These are phyloP conservation scores for Xylaria sp. DNA, from an alignment of 2,329 filamentous ascomycete genomes.

Conservation along the genomic window DNA sequence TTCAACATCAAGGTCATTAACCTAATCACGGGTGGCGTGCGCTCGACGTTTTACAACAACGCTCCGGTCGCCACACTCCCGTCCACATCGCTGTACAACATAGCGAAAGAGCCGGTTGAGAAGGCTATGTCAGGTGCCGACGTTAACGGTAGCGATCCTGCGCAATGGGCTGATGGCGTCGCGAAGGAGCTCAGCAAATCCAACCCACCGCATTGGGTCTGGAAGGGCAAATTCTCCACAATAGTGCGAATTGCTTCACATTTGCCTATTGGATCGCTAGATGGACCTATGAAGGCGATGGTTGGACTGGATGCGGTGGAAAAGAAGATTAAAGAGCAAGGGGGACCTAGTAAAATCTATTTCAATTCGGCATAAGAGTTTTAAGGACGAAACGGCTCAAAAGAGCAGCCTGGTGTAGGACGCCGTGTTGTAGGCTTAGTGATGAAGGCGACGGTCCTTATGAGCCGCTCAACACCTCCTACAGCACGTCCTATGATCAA, in stretches of 20 bases:
- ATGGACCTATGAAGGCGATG: constrained; percentile 8
- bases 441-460: constrained; percentile 46
- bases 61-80: constrained; percentile 4
- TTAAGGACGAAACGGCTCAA: not conserved
- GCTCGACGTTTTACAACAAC: constrained; percentile 42
- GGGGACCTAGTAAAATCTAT: not conserved
- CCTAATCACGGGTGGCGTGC: constrained; percentile 46
- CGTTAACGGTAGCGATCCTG: constrained; percentile 11
- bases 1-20: constrained; percentile 51
- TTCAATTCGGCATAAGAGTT: not conserved
- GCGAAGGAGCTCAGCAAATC: constrained; percentile 15
- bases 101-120: constrained; percentile 7
- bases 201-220: constrained; percentile 17
- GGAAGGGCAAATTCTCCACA: constrained; percentile 2
- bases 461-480: constrained; percentile 48
- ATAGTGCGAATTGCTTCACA: constrained; percentile 9
- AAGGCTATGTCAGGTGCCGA: constrained; percentile 13
- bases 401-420: constrained; percentile 46
- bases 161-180: constrained; percentile 11
- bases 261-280: constrained; percentile 5
- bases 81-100: constrained; percentile 9
- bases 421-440: constrained; percentile 26
- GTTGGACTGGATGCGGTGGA: constrained; percentile 12
- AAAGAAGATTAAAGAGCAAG: constrained; percentile 14
- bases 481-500: constrained; percentile 40